Evolutionary conservation across 1,284 basidiomycete genomes (phyloP), one percentile per base, ranked within the genome.

Genomic region (Polyporus tsugae): DNA sequence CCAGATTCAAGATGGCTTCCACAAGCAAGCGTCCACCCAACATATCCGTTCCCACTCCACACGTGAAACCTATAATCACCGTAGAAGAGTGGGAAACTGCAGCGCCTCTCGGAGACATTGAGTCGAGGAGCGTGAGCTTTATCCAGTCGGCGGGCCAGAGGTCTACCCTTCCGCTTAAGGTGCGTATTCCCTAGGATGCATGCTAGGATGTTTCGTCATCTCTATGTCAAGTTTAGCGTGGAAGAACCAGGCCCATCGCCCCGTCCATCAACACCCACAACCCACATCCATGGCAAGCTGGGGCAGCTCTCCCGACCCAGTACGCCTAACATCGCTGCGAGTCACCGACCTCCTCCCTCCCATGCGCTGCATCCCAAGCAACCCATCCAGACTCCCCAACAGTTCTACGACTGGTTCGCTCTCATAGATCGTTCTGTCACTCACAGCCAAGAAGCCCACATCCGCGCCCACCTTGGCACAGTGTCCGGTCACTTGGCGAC

Each of bases 371-470:
- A 91, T 73, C 91, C 92, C 6, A 87, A 85, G 66, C 85, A 89
- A 35, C 91, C 94, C 5, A 90, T 98, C 57, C 87, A 91, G 70
- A 96, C 95, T 0, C 91, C 95, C 0, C 95, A 98, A 75, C 94
- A 97, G 74, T 97, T 98, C 80, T 95, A 96, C 76, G 96, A 98
- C 81, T 97, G 95, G 91, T 96, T 96, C 78, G 87, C 93, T 0
- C 84, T 92, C 49, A 90, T 98, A 62, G 95, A 97, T 71, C 86
- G 93, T 22, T 92, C 92, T 1, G 94, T 97, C 39, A 92, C 95
- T 15, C 94, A 95, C 75, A 94, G 93, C 70, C 96, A 97, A 76
- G 96, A 98, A 76, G 89, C 93, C 4, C 91, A 96, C 76, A 97
- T 97, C 78, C 87, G 94, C 46, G 89, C 91, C 1, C 94, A 97